Percentiles rank a stretch among this genome's conserved stretches.
These are phyloP conservation scores for Phytophthora lateralis DNA, from an alignment of 352 stramenopile species.

Conservation along the genomic window DNA sequence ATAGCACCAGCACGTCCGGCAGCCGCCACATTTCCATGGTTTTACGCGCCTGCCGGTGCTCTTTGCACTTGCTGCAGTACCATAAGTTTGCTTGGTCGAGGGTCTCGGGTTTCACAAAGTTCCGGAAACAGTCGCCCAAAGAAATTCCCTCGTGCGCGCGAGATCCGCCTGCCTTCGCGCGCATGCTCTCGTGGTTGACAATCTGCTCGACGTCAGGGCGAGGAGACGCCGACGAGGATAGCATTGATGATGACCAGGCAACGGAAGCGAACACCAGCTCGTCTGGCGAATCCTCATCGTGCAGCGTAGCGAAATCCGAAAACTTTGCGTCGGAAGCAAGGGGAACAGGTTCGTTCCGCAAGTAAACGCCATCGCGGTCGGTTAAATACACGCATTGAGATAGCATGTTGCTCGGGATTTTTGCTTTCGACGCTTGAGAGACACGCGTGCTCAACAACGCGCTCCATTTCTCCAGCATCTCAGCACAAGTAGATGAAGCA, in stretches of 20 bases:
- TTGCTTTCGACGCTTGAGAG: slow-evolving; percentile 36
- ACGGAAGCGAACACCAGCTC: slow-evolving; percentile 61
- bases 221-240: slow-evolving; percentile 42
- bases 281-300: slow-evolving; percentile 44
- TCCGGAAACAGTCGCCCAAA: slow-evolving; percentile 83
- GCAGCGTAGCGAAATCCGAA: slow-evolving; percentile 51
- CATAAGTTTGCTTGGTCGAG: slow-evolving; percentile 86
- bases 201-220: slow-evolving; percentile 62
- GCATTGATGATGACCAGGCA: slow-evolving; percentile 55
- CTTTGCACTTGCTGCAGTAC: slow-evolving; percentile 84
- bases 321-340: slow-evolving; percentile 46
- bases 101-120: slow-evolving; percentile 84
- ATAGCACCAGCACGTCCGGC: slow-evolving; percentile 84
- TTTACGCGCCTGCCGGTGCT: slow-evolving; percentile 78
- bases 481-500: slow-evolving; percentile 59
- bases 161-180: slow-evolving; percentile 27
- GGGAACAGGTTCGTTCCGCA: slow-evolving; percentile 61
- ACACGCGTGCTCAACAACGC: slow-evolving; percentile 50
- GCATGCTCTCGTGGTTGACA: slow-evolving; percentile 58
- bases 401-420: slow-evolving; percentile 49
- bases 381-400: slow-evolving; percentile 58
- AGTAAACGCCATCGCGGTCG: slow-evolving; percentile 58
- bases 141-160: slow-evolving; percentile 49
- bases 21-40: slow-evolving; percentile 84
- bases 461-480: slow-evolving; percentile 69